Evolutionary conservation across 495 filamentous ascomycete genomes (phyloP).

Genomic region (Talaromyces nanjingensis): DNA sequence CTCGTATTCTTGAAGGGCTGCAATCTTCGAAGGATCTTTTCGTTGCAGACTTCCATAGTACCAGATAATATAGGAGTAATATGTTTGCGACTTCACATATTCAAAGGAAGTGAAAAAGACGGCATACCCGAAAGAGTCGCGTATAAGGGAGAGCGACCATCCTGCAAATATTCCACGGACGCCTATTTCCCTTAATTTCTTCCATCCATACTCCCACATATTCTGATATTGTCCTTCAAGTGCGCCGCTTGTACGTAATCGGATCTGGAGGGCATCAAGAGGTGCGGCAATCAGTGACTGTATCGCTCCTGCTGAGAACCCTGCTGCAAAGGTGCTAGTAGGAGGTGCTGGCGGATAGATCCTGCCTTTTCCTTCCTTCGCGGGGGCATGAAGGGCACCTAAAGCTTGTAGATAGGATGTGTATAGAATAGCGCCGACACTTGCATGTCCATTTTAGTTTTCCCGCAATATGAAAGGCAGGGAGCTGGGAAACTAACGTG

Average conservation of each 20-base stretch:
- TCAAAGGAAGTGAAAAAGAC: constrained; percentile 85
- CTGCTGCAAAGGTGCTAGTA: constrained; percentile 62
- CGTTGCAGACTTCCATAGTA: constrained; percentile 61
- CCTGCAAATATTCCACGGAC: constrained; percentile 75
- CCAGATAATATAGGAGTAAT: constrained; percentile 71
- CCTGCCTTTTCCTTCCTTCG: constrained; percentile 58
- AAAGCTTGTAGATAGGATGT: constrained; percentile 81
- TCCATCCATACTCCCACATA: constrained; percentile 73
- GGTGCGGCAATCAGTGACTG: constrained; percentile 80
- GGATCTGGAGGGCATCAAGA: constrained; percentile 79
- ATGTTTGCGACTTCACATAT: constrained; percentile 76
- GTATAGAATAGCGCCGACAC: constrained; percentile 78
- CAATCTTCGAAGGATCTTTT: constrained; percentile 25
- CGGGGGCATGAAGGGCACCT: constrained; percentile 63
- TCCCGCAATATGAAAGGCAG: not conserved
- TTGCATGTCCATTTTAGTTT: constrained; percentile 18
- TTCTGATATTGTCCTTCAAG: constrained; percentile 61
- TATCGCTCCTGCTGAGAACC: constrained; percentile 67
- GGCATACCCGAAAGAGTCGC: constrained; percentile 75
- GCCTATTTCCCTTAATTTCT: constrained; percentile 74
- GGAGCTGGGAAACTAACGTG: constrained; percentile 29
- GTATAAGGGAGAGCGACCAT: constrained; percentile 68
- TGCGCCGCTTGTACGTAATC: constrained; percentile 66
- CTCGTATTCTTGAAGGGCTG: constrained; percentile 9
- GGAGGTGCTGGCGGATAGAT: constrained; percentile 68